A percentile compares a stretch with the other conserved stretches of the same genome.
phyloP scores from a whole-genome alignment of 345 rosid genomes.

The Eucalyptus guilfoylei region DNA sequence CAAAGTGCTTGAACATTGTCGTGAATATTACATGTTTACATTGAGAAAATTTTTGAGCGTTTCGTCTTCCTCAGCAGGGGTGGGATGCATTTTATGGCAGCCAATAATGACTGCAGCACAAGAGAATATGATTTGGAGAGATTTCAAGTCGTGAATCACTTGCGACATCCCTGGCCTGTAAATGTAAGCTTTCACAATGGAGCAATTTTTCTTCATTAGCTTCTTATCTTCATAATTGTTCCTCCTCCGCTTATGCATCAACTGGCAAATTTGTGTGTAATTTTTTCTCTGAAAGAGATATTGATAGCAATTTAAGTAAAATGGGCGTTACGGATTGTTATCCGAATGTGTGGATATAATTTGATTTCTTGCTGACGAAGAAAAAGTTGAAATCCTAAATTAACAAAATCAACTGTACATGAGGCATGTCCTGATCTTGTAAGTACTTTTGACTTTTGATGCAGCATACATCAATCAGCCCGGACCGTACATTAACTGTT shows the following conservation, averaged over 20 bases:
- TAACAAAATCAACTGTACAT: neutral
- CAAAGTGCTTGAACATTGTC: neutral
- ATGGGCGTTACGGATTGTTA: neutral
- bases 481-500: slow-evolving; percentile 24
- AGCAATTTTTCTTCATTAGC: neutral
- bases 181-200: slow-evolving; percentile 21
- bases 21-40: neutral
- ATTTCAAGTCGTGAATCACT: slow-evolving; percentile 36
- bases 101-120: slow-evolving; percentile 40
- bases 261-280: neutral
- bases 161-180: slow-evolving; percentile 49
- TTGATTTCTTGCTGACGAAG: neutral
- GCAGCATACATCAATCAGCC: slow-evolving; percentile 65
- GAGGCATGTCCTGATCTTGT: neutral
- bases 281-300: neutral
- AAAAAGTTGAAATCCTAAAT: neutral
- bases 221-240: neutral
- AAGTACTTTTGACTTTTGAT: neutral
- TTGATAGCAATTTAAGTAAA: neutral
- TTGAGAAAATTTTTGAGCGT: neutral
- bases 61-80: slow-evolving; percentile 25
- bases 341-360: neutral
- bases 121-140: slow-evolving; percentile 45
- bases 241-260: neutral
- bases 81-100: slow-evolving; percentile 37